These are phyloP conservation scores for Plasmodium blacklocki DNA, from an alignment of 169 alveolate genomes.

Conservation along the genomic window DNA sequence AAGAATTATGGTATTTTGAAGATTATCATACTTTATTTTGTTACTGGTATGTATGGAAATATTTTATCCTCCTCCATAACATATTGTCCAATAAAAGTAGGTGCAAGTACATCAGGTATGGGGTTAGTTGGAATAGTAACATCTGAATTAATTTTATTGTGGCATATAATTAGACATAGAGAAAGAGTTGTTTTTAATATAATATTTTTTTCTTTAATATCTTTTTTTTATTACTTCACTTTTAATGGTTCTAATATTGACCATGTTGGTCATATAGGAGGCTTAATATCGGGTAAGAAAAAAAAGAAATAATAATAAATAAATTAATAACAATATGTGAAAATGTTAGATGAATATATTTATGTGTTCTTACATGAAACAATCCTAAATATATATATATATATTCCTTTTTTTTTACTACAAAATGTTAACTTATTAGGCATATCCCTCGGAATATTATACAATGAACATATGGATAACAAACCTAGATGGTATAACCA, in stretches of 20 bases:
- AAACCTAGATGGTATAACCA: slow-evolving; percentile 85
- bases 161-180: slow-evolving; percentile 86
- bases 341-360: no score
- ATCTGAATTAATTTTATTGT: slow-evolving; percentile 85
- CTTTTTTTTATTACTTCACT: slow-evolving; percentile 84
- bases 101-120: slow-evolving; percentile 91
- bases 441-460: slow-evolving; percentile 81
- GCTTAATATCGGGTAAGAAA: slow-evolving; percentile 81
- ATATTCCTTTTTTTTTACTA: not conserved
- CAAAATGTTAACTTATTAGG: slow-evolving; percentile 68
- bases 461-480: slow-evolving; percentile 80
- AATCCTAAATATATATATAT: not conserved
- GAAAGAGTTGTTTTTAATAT: slow-evolving; percentile 86
- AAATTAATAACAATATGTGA: not conserved
- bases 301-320: not conserved
- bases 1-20: slow-evolving; percentile 83
- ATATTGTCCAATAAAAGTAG: slow-evolving; percentile 86
- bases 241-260: slow-evolving; percentile 86
- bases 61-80: slow-evolving; percentile 84
- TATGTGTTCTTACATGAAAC: no score
- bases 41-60: slow-evolving; percentile 86
- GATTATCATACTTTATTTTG: slow-evolving; percentile 79
- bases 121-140: slow-evolving; percentile 87
- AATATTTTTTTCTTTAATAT: slow-evolving; percentile 81
- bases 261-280: slow-evolving; percentile 90